Evolutionary conservation across 78 protist genomes (phyloP).

Genomic region (Dictyostelium brefeldianum): DNA sequence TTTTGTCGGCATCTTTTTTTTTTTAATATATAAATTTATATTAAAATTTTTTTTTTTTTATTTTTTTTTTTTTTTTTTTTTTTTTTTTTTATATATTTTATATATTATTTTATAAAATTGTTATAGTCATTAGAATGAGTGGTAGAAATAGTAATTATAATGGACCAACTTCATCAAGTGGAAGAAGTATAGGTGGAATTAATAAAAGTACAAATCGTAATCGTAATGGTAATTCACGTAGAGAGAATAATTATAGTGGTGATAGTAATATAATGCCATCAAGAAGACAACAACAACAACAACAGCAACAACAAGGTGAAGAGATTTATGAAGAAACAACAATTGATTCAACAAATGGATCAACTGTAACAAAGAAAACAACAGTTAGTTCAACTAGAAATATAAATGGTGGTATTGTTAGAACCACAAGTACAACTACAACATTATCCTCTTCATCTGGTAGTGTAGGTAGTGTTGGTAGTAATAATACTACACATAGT

Average conservation of each 20-base stretch:
- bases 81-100: not conserved
- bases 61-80: not conserved
- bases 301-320: not conserved
- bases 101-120: not conserved
- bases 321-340: not conserved
- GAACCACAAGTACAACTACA: not conserved
- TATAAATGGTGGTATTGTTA: not conserved
- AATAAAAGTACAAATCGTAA: constrained; percentile 23
- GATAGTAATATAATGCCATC: not conserved
- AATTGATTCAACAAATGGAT: not conserved
- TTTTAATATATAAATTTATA: too few species aligned
- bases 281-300: not conserved
- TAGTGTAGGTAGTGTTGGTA: not conserved
- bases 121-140: not conserved
- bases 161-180: constrained; percentile 27
- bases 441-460: not conserved
- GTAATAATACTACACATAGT: not conserved
- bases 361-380: not conserved
- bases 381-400: not conserved
- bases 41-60: not conserved
- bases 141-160: constrained; percentile 2
- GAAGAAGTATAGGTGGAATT: constrained; percentile 18
- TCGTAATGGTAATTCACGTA: constrained; percentile 11
- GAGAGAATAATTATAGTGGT: not conserved
- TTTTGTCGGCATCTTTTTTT: too few species aligned